phyloP scores from a whole-genome alignment of 148 eudicot genomes.

The Rhododendron vialii region DNA sequence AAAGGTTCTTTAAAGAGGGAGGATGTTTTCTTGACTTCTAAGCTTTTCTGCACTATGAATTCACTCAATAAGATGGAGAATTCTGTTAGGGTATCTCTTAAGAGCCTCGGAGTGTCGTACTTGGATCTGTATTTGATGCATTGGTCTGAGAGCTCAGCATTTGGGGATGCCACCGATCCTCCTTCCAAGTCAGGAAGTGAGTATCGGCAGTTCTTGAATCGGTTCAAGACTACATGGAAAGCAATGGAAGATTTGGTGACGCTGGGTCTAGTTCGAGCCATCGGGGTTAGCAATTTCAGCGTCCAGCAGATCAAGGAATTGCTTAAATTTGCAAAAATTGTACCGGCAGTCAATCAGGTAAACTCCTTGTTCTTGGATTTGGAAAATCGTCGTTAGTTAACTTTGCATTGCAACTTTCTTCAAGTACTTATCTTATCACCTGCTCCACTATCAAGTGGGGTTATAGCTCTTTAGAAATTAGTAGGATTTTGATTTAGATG shows the following conservation, averaged over 20 bases:
- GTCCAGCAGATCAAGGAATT: slow-evolving; percentile 26
- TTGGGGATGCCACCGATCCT: slow-evolving; percentile 36
- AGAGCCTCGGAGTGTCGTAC: slow-evolving; percentile 29
- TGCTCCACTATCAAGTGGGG: neutral
- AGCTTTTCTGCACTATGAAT: slow-evolving; percentile 28
- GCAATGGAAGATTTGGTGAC: slow-evolving; percentile 27
- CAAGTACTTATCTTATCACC: neutral
- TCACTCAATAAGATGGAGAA: slow-evolving; percentile 33
- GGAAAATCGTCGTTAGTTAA: neutral
- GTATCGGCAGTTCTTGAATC: slow-evolving; percentile 25
- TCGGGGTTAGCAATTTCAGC: slow-evolving; percentile 29
- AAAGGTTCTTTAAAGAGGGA: slow-evolving; percentile 26
- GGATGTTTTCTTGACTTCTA: slow-evolving; percentile 31
- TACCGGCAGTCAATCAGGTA: slow-evolving; percentile 34
- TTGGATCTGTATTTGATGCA: slow-evolving; percentile 39
- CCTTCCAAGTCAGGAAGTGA: slow-evolving; percentile 29
- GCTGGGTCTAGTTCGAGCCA: slow-evolving; percentile 30
- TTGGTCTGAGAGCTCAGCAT: slow-evolving; percentile 32
- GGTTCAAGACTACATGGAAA: slow-evolving; percentile 28
- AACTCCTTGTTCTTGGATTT: neutral
- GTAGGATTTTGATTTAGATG: neutral
- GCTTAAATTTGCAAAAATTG: slow-evolving; percentile 28
- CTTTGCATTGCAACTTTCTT: neutral
- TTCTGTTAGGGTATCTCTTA: slow-evolving; percentile 28
- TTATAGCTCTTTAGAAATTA: neutral